Evolutionary conservation across 805 yeast species (phyloP), one percentile per base, ranked within the genome.

Genomic region (Candida vaughaniae): DNA sequence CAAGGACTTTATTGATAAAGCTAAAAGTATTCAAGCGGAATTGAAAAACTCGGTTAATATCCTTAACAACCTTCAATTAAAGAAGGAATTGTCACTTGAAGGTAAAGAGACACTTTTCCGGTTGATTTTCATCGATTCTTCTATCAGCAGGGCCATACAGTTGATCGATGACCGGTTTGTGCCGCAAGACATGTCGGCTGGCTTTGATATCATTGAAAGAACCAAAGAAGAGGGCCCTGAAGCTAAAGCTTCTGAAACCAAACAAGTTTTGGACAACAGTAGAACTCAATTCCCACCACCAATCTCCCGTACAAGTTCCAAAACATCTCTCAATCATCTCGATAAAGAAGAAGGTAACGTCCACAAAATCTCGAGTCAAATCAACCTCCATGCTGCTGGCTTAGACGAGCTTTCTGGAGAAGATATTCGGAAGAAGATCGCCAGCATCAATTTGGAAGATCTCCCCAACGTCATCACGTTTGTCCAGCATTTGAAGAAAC

Each of bases 61-160:
- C 35, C 61, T 87, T 47, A 72, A 80, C 51, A 70, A 71, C 33
- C 69, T 81, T 41, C 79, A 84, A 51, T 66, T 71, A 33, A 64
- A 71, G 23, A 73, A 71, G 26, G 71, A 75, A 43, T 65, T 87
- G 44, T 78, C 75, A 16, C 43, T 77, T 9, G 80, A 81, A 47
- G 95, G 89, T 23, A 85, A 85, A 55, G 95, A 88, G 54, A 73
- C 84, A 14, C 62, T 87, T 28, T 66, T 88, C 22, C 66, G 90
- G 45, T 70, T 86, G 40, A 71, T 82, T 31, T 77, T 82, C 39
- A 66, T 87, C 48, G 89, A 84, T 50, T 77, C 83, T 12, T 80
- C 87, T 7, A 66, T 88, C 38, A 75, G 75, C 29, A 81, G 82
- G 50, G 78, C 77, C 1, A 42, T 75, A 17, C 65, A 66, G 39